phyloP scores from a whole-genome alignment of 192 early-diverging fungal genomes.

The Spizellomyces sp. region DNA sequence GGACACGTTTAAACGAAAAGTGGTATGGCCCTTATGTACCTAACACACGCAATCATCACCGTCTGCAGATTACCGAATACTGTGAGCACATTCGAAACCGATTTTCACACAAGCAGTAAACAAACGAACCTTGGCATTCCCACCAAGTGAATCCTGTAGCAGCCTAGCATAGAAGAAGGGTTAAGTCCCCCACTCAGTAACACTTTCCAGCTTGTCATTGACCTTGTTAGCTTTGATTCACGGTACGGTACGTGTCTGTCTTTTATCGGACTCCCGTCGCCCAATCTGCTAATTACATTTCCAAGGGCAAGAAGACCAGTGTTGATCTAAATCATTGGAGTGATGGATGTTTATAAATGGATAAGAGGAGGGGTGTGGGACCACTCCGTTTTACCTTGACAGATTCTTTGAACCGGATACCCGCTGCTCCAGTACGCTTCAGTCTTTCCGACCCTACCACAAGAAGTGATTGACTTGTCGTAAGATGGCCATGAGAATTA shows the following conservation, averaged over 20 bases:
- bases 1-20: background rate
- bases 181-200: background rate
- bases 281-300: constrained; percentile 94
- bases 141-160: constrained; percentile 76
- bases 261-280: constrained; percentile 31
- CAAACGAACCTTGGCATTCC: constrained; percentile 61
- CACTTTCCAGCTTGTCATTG: background rate
- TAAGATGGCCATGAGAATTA: background rate
- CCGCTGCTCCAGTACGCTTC: constrained; percentile 72
- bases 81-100: background rate
- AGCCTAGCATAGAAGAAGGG: constrained; percentile 16
- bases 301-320: constrained; percentile 91
- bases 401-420: constrained; percentile 55
- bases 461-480: background rate
- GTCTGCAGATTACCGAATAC: constrained; percentile 23
- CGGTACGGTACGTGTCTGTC: constrained; percentile 84
- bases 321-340: constrained; percentile 78
- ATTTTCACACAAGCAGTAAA: no score
- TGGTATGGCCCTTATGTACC: constrained; percentile 7
- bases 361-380: background rate
- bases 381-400: constrained; percentile 38
- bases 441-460: constrained; percentile 69
- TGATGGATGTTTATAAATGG: constrained; percentile 45
- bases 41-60: constrained; percentile 58
- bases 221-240: constrained; percentile 88